Base-by-base conservation (phyloP, 371 early-diverging fungal species). In the Sporodiniella umbellata region DNA sequence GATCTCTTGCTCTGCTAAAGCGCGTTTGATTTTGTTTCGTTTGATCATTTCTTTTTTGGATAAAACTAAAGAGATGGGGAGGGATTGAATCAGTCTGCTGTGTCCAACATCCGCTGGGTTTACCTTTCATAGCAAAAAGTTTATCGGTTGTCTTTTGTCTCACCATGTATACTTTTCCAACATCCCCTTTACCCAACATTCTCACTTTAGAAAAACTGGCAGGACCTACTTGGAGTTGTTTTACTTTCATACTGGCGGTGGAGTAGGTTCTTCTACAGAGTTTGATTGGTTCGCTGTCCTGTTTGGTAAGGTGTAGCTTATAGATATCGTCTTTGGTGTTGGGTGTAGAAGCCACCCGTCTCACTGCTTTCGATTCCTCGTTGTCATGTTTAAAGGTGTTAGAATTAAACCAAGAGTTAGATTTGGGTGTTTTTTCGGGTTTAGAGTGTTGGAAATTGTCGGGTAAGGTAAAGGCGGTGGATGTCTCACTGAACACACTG, bases 11-110 rank as follows among this genome's bases (percentile, higher is more conserved):
- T 97, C 98, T 15, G 96, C 92, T 35, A 97, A 74, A 22, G 94
- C 98, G 18, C 98, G 86, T 60, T 94, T 93, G 58, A 97, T 88
- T 73, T 97, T 97, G 71, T 95, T 93, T 46, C 96, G 81, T 56
- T 88, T 92, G 54, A 97, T 83, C 96, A 97, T 97, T 58, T 95
- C 98, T 47, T 82, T 77, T 76, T 97, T 97, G 23, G 89, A 89
- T 48, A 97, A 66, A 0, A 95, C 94, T 86, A 45, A 31, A 22
- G 33, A 30, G 35, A n/a, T n/a, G n/a, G n/a, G n/a, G n/a, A n/a
- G n/a, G n/a, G n/a, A n/a, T n/a, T n/a, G n/a, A n/a, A n/a, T n/a
- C n/a, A n/a, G n/a, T n/a, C n/a, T n/a, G n/a, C n/a, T n/a, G n/a
- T n/a, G n/a, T n/a, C n/a, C n/a, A n/a, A n/a, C n/a, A n/a, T n/a